phyloP scores from a whole-genome alignment of 257 asterid genomes.

The Solanum chaucha region DNA sequence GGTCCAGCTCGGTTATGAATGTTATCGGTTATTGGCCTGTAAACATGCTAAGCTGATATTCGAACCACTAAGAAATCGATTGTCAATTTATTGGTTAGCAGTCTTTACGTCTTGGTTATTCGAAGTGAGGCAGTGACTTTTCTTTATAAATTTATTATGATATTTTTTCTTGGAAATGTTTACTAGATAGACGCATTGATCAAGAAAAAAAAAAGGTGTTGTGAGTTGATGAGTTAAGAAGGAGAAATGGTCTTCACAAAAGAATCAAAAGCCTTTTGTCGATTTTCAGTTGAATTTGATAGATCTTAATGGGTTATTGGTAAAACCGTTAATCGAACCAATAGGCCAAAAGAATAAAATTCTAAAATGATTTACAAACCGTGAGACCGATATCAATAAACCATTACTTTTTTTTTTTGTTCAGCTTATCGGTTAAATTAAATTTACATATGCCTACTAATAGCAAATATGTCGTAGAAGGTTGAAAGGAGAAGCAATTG shows the following conservation, averaged over 20 bases:
- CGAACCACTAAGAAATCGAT: background rate
- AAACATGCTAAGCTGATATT: background rate
- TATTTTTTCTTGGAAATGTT: background rate
- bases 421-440: background rate
- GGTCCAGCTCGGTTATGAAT: background rate
- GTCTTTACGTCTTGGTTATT: background rate
- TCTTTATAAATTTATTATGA: background rate
- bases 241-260: background rate
- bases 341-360: background rate
- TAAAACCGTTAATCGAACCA: background rate
- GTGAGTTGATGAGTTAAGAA: background rate
- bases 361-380: background rate
- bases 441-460: background rate
- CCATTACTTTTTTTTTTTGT: background rate
- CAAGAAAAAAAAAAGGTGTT: background rate
- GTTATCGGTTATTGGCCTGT: background rate
- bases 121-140: background rate
- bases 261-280: background rate
- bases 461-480: background rate
- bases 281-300: background rate
- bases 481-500: background rate
- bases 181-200: background rate
- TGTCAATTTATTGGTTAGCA: background rate
- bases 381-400: background rate
- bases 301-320: background rate